phyloP scores from a whole-genome alignment of 192 early-diverging fungal genomes.

The Podila epigama region DNA sequence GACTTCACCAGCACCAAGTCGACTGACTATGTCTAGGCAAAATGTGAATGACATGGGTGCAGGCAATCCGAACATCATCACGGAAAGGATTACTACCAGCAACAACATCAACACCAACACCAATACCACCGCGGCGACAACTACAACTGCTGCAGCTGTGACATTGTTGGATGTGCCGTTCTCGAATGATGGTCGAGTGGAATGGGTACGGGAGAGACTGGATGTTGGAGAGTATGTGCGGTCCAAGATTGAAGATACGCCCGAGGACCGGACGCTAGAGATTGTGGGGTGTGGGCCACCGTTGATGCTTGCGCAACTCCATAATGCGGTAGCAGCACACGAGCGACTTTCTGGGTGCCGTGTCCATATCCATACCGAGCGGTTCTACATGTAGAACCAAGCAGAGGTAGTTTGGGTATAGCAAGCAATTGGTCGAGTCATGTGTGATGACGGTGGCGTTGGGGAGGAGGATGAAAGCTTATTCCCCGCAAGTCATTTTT shows the following conservation, averaged over 20 bases:
- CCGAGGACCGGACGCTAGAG: constrained; percentile 15
- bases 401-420: no score
- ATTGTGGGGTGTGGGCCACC: constrained; percentile 41
- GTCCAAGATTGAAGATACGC: constrained; percentile 13
- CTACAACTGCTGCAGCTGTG: neutral
- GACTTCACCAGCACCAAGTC: neutral
- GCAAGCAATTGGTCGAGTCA: no score
- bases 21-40: neutral
- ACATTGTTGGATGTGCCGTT: constrained; percentile 17
- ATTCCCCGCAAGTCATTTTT: no score
- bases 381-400: constrained; percentile 39
- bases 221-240: constrained; percentile 16
- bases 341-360: constrained; percentile 33
- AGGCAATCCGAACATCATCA: neutral
- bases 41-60: neutral
- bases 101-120: neutral
- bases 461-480: no score
- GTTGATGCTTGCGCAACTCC: constrained; percentile 30
- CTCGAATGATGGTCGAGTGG: constrained; percentile 24
- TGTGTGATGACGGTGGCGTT: no score
- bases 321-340: constrained; percentile 30
- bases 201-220: constrained; percentile 14
- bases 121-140: neutral
- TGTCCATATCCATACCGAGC: constrained; percentile 41
- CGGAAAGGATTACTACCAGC: neutral